Evolutionary conservation across 345 rosid genomes (phyloP), one percentile per base, ranked within the genome.

Genomic region (Bruguiera sexangula): DNA sequence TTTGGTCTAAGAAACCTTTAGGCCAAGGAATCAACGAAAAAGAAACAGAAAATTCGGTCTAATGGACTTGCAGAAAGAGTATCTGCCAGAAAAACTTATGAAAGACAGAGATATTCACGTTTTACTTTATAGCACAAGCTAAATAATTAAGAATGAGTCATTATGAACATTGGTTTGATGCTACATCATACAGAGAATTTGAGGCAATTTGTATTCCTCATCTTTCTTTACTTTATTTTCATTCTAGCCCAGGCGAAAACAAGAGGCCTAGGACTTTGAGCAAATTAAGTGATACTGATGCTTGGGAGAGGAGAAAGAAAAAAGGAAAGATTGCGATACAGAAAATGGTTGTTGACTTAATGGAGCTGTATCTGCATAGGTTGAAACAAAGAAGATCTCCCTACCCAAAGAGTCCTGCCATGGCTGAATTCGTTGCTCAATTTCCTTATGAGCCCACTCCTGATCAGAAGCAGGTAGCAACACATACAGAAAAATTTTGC

Each of bases 261-360:
- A 89, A 87, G 84, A 88, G 66, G 76, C 96, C 98, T 31, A 78
- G 80, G 67, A 62, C 94, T 32, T 81, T 94, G 83, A 94, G 97
- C 87, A 93, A 91, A 66, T 81, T 94, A 80, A 87, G 71, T 74
- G 97, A 94, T 70, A 87, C 91, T 52, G 85, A 83, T 61, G 82
- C 77, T 36, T 94, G 97, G 98, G 92, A 91, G 80, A 89, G 80
- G 82, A 87, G 93, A 79, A 94, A 94, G 90, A 88, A 87, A 15
- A 94, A 94, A 79, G 97, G 98, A 36, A 94, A 87, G 81, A 90
- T 94, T 69, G 96, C 97, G 1, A 89, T 94, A 67, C 98, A 94
- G 82, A 94, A 89, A 80, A 94, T 94, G 98, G 96, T 91, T 63
- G 97, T 94, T 66, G 96, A 91, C 84, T 82, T 94, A 77, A 91